Evolutionary conservation across 148 eudicot species (phyloP).

Genomic region (Rheum nobile): DNA sequence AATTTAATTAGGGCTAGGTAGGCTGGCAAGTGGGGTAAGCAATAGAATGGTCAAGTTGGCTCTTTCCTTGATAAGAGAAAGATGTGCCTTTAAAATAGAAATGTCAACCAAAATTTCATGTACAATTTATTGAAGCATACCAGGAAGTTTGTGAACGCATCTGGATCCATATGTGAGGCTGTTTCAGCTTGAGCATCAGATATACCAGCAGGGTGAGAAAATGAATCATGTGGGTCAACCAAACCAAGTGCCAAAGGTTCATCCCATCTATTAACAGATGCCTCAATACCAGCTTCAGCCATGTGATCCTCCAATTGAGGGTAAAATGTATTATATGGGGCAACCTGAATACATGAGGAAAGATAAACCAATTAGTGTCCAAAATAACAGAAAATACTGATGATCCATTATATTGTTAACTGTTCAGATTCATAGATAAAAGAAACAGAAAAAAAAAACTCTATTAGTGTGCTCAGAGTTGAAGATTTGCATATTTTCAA

Average conservation of each 20-base stretch:
- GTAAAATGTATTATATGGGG: conserved; percentile 87
- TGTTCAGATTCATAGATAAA: neutral
- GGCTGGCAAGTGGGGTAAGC: neutral
- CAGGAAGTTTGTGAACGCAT: conserved; percentile 82
- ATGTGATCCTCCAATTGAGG: conserved; percentile 91
- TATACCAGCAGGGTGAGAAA: conserved; percentile 90
- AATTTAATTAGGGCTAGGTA: neutral
- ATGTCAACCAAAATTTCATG: neutral
- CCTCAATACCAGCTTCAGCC: conserved; percentile 71
- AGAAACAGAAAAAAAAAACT: neutral
- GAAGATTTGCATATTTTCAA: neutral
- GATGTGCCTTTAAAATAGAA: neutral
- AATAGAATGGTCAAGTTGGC: neutral
- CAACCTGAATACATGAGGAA: conserved; percentile 45
- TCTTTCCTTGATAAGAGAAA: neutral
- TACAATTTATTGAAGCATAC: conserved; percentile 26
- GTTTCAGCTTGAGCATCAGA: conserved; percentile 95
- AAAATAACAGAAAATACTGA: neutral
- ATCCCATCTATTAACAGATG: conserved; percentile 79
- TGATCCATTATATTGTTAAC: neutral
- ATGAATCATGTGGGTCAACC: conserved; percentile 93
- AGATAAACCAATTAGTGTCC: neutral
- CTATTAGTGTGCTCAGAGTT: neutral
- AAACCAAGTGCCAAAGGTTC: conserved; percentile 76
- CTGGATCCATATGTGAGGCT: conserved; percentile 76